Evolutionary conservation across 805 yeast genomes (phyloP), one percentile per base, ranked within the genome.

Genomic region (Metschnikowia noctiluminum): DNA sequence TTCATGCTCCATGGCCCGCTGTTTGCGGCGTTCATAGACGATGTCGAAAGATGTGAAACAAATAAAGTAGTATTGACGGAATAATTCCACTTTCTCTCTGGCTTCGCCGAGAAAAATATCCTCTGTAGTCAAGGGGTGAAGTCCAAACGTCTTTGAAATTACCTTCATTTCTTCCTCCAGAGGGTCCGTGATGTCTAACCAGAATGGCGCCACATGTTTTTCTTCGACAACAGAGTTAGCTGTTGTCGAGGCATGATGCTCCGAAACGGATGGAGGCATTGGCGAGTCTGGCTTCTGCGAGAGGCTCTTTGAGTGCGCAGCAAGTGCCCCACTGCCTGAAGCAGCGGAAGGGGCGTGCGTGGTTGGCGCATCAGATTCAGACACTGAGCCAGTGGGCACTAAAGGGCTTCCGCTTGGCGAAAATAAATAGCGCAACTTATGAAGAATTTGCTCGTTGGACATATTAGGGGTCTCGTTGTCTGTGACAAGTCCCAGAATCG

Each of bases 141-240:
- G 89, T 0, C 96, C 96, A 69, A 92, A 92, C 0, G 97, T 83
- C 60, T 89, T 89, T 28, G 95, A 81, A 12, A 92, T 59, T 0
- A 86, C 94, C 60, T 92, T 90, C 96, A 94, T 89, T 65, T 92
- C 99, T 57, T 90, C 97, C 61, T 94, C 98, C 0, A 96, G 87
- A 10, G 99, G 99, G 60, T 89, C 86, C 49, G 88, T 70, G 11
- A 92, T 87, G 65, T 92, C 98, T 10, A 92, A 74, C 99, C 99
- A 92, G 54, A 73, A 73, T 1, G 78, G 76, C n/a, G 58, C 59
- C n/a, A 45, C 41, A 30, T 43, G 42, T 14, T 34, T 39, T 8
- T 35, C 41, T 11, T 21, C 50, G 12, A 48, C 45, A 6, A 52
- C 45, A 1, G 62, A 57, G 7, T 49, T 56, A 1, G 43, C 45